Percentiles rank a stretch among this genome's conserved stretches.
Evolutionary conservation across 1,139 yeast species (phyloP).

Genomic region (Kodamaea arcana): DNA sequence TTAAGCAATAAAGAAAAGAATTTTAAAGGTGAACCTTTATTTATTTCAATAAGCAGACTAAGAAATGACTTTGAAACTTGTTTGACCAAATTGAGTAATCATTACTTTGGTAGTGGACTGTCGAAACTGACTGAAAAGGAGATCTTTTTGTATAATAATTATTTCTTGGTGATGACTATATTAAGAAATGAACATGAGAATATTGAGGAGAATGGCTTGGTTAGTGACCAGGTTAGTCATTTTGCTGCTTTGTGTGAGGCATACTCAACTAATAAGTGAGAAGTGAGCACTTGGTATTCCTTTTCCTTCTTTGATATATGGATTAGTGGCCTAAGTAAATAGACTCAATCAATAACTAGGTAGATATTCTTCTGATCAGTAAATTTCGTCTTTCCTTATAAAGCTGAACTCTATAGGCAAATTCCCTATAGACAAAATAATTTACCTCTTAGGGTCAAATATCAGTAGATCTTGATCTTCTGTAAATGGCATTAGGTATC

Average conservation of each 20-base stretch:
- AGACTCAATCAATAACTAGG: too few species aligned
- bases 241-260: constrained; percentile 61
- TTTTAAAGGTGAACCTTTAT: constrained; percentile 62
- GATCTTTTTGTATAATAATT: constrained; percentile 73
- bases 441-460: too few species aligned
- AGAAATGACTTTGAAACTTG: constrained; percentile 76
- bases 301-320: too few species aligned
- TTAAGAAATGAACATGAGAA: constrained; percentile 46
- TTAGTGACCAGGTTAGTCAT: constrained; percentile 57
- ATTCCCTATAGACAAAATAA: too few species aligned
- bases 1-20: constrained; percentile 19
- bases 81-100: constrained; percentile 61
- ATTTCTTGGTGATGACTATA: constrained; percentile 51
- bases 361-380: too few species aligned
- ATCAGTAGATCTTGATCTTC: too few species aligned
- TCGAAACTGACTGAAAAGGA: constrained; percentile 51
- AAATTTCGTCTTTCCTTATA: too few species aligned
- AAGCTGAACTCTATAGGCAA: too few species aligned
- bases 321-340: too few species aligned
- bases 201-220: constrained; percentile 36
- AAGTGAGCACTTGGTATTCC: too few species aligned
- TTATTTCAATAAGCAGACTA: constrained; percentile 62
- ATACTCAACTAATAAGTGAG: too few species aligned
- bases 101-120: constrained; percentile 32
- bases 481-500: too few species aligned